phyloP scores from a whole-genome alignment of 2,329 filamentous ascomycete species.

The Fusarium protoensiforme region DNA sequence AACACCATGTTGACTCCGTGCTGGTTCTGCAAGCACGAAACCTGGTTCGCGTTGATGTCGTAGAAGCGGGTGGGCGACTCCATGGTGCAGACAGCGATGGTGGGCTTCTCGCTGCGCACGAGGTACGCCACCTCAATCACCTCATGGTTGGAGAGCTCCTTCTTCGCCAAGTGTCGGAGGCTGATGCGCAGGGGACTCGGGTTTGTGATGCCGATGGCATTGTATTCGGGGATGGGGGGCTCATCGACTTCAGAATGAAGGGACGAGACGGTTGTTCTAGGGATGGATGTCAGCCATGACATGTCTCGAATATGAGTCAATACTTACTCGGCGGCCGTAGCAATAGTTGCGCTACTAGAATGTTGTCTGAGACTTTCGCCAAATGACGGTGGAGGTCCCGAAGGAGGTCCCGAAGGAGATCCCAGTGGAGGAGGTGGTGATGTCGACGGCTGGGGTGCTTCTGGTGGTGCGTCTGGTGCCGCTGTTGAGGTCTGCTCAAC shows the following conservation, averaged over 20 bases:
- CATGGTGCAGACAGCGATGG: conserved; percentile 40
- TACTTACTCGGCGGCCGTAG: conserved; percentile 22
- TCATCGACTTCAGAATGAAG: conserved; percentile 37
- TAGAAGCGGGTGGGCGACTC: conserved; percentile 42
- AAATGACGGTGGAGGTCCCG: background rate
- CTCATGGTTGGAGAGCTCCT: conserved; percentile 40
- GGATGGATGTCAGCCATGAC: background rate
- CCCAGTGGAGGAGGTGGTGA: conserved; percentile 8
- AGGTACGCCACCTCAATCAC: conserved; percentile 37
- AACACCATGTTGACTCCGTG: conserved; percentile 42
- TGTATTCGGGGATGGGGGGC: conserved; percentile 39
- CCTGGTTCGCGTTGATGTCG: conserved; percentile 35
- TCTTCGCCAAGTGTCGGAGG: conserved; percentile 41
- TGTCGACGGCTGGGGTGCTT: background rate
- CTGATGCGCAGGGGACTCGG: conserved; percentile 38
- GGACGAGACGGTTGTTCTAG: conserved; percentile 37
- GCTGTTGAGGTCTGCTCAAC: conserved; percentile 37
- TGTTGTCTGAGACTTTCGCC: conserved; percentile 2
- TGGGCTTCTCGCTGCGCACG: conserved; percentile 23
- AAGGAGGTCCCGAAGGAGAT: background rate
- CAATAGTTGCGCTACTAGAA: conserved; percentile 12
- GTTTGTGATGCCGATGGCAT: conserved; percentile 41
- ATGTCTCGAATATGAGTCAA: background rate
- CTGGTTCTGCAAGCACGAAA: conserved; percentile 33
- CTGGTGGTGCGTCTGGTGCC: background rate